phyloP scores from a whole-genome alignment of 495 filamentous ascomycete genomes.

The Tuber umbilicatum region DNA sequence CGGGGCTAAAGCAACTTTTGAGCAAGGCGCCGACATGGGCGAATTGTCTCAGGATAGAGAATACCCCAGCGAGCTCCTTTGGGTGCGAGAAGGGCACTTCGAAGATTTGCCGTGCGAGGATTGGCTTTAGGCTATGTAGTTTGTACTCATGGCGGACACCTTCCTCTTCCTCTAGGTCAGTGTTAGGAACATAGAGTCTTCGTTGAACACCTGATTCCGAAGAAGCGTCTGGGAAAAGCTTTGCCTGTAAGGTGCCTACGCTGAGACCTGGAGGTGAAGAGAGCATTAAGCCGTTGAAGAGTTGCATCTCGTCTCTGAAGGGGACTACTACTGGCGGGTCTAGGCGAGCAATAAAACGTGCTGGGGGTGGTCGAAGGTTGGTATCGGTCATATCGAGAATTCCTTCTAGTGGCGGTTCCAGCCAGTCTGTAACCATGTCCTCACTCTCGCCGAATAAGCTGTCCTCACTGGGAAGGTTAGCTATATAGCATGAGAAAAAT shows the following conservation, averaged over 20 bases:
- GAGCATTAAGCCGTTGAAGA: constrained; percentile 67
- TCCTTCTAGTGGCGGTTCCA: constrained; percentile 49
- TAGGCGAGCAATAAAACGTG: constrained; percentile 74
- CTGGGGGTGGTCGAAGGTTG: constrained; percentile 50
- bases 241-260: constrained; percentile 45
- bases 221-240: constrained; percentile 41
- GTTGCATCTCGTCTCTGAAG: constrained; percentile 56
- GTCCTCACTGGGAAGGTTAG: constrained; percentile 40
- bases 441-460: constrained; percentile 44
- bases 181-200: constrained; percentile 41
- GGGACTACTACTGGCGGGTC: constrained; percentile 78
- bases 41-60: constrained; percentile 72
- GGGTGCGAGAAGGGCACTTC: constrained; percentile 82
- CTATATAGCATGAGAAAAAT: constrained; percentile 5
- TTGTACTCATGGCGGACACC: constrained; percentile 54
- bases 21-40: constrained; percentile 61
- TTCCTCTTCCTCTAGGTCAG: constrained; percentile 46
- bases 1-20: constrained; percentile 51
- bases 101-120: constrained; percentile 60
- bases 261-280: constrained; percentile 44
- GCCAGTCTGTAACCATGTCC: constrained; percentile 58
- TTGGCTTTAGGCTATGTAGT: constrained; percentile 60
- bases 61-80: constrained; percentile 67
- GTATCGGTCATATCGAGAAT: constrained; percentile 42
- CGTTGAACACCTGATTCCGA: constrained; percentile 23